Evolutionary conservation across 352 stramenopile species (phyloP), one percentile per base, ranked within the genome.

Genomic region (Globisporangium cylindrosporum): DNA sequence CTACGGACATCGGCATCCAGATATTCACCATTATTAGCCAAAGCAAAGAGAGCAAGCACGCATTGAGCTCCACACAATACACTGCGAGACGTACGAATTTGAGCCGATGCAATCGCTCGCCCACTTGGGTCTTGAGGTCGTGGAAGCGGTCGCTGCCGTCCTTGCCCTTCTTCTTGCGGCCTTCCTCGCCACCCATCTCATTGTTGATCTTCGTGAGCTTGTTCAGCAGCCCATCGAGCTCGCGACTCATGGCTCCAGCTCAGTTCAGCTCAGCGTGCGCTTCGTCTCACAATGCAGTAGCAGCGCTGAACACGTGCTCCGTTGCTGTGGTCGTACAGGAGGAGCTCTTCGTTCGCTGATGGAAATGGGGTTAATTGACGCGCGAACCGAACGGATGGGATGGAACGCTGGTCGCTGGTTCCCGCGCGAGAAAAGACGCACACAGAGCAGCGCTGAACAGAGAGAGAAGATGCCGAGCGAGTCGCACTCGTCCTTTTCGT

Each of bases 61-160:
- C 12, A 24, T 22, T 49, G 14, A 67, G 8, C 29, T 22, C 8
- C 32, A 6, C 9, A n/a, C 51, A n/a, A 43, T 6, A n/a, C 15
- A n/a, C 15, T 18, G 38, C 3, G 32, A 12, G 15, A 70, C 77
- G 54, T 74, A 92, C 84, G 67, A 91, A 82, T 63, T 94, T 94
- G 41, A 94, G 75, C 15, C 76, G 74, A 69, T 94, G 86, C 51
- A 94, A 74, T 9, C 88, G 81, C 67, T 94, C 88, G 59, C 77
- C 79, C 65, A 94, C 86, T 72, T 91, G 89, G 24, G 72, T 79
- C 67, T 92, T 93, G 61, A 94, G 82, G 32, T 94, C 86, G 67
- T 93, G 82, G 70, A 95, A 93, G 43, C 79, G 79, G 69, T 94
- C 86, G 55, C 73, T 76, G 32, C 76, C 82, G 68, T 88, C 85